Conservation (phyloP, 2,329 filamentous ascomycete genomes). For the Venturia aucupariae region DNA sequence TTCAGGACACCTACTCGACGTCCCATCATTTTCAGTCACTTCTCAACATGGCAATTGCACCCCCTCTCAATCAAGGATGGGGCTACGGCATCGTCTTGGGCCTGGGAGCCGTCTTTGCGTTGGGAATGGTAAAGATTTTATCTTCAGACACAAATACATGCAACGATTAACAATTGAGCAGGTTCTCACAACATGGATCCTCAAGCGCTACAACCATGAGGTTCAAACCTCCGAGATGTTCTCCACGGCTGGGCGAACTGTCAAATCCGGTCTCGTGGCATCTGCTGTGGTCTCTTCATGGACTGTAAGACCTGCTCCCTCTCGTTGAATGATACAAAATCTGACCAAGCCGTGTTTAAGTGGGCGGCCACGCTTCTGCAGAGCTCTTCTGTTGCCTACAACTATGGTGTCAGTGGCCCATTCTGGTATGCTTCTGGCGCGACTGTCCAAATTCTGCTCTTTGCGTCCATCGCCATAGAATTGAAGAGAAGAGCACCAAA, state of each 20-base stretch:
- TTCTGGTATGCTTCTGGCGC: constrained; percentile 23
- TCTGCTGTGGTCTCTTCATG: constrained; percentile 18
- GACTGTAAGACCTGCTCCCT: constrained; percentile 7
- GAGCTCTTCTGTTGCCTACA: constrained; percentile 26
- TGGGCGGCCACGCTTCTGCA: constrained; percentile 27
- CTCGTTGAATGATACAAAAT: neutral
- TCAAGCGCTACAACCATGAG: constrained; percentile 26
- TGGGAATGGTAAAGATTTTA: constrained; percentile 1
- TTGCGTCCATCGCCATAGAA: constrained; percentile 18
- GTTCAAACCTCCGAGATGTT: constrained; percentile 26
- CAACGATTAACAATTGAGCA: constrained; percentile 11
- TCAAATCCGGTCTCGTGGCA: constrained; percentile 25
- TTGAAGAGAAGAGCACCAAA: constrained; percentile 29
- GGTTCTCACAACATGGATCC: constrained; percentile 24
- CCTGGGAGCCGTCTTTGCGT: constrained; percentile 25
- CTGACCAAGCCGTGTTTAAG: neutral
- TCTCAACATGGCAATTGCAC: constrained; percentile 1
- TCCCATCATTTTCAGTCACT: neutral
- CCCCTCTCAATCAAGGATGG: constrained; percentile 7
- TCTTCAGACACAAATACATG: neutral
- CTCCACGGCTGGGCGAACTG: constrained; percentile 23
- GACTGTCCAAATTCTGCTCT: constrained; percentile 33
- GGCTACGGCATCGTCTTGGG: constrained; percentile 28
- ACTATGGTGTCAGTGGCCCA: constrained; percentile 24
- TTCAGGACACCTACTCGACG: neutral